Base-by-base conservation (phyloP, 345 rosid genomes). In the Aethionema arabicum region DNA sequence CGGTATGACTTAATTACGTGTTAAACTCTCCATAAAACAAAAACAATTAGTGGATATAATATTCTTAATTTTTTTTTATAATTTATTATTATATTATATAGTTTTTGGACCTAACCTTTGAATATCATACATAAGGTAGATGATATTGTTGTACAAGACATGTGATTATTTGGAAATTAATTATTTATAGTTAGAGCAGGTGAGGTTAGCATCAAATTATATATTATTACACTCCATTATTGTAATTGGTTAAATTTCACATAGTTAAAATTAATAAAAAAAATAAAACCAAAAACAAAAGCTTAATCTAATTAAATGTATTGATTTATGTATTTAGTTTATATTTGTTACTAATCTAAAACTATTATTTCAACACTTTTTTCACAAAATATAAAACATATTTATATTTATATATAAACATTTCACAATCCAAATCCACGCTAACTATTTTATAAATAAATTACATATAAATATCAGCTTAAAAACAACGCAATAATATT, bases 131-230 rank as follows among this genome's bases (percentile, higher is more conserved):
- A 33, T 10, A 61, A 46, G 73, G 68, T 69, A 47, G 68, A 54
- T 32, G 44, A 39, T 54, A 44, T 40, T 54, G 49, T 47, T 69
- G 39, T 69, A 69, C 45, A 54, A 37, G 52, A 13, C 63, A 69
- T 69, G 68, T 13, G 68, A 56, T 63, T 32, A 61, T 54, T 16
- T 12, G 40, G 32, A 21, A 63, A 62, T 32, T 55, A 62, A 21
- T 32, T 61, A 47, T 46, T 32, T 38, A 51, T 67, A 47, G 63
- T 56, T 55, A 47, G 58, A 62, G 74, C 74, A 62, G 74, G 68
- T 69, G 62, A 45, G 62, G 61, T 38, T 51, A 55, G 32, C 37
- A 69, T 69, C 68, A 68, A 62, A 32, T 45, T 54, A 62, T 68
- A 69, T 68, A 69, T 32, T 53, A 69, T 52, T 61, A 39, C 52